Evolutionary conservation across 2,329 filamentous ascomycete species (phyloP).

Genomic region (Botrytis elliptica): DNA sequence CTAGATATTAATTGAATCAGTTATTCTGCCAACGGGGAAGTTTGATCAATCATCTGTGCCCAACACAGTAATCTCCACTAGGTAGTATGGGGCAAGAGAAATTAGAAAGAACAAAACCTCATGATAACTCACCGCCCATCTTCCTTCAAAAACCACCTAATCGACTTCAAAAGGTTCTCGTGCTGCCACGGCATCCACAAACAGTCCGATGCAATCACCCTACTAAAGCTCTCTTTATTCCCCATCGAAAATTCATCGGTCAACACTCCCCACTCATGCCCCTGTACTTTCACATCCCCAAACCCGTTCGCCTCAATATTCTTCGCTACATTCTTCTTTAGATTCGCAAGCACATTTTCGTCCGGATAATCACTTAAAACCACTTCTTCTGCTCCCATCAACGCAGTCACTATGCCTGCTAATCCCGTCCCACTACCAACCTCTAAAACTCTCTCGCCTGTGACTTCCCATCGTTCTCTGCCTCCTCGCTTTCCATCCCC

Average conservation of each 20-base stretch:
- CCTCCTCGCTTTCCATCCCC: constrained; percentile 22
- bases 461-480: constrained; percentile 21
- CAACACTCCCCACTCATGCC: constrained; percentile 64
- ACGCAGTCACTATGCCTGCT: constrained; percentile 50
- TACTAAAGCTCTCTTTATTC: constrained; percentile 51
- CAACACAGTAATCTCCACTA: neutral
- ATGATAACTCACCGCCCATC: constrained; percentile 40
- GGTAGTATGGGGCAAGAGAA: neutral
- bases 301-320: constrained; percentile 43
- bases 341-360: constrained; percentile 55
- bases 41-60: neutral
- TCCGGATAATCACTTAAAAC: constrained; percentile 69
- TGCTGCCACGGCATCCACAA: constrained; percentile 76
- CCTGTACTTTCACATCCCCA: constrained; percentile 48
- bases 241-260: constrained; percentile 28
- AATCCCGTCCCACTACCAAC: constrained; percentile 64
- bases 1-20: constrained; percentile 16
- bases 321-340: constrained; percentile 55
- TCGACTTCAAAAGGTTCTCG: constrained; percentile 60
- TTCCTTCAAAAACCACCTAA: constrained; percentile 58
- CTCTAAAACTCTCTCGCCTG: constrained; percentile 22
- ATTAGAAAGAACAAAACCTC: neutral
- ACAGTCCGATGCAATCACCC: constrained; percentile 69
- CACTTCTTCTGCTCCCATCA: constrained; percentile 51
- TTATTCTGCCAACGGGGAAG: neutral